Conservation (phyloP, 441 rosid genomes). For the Jatropha podagrica region DNA sequence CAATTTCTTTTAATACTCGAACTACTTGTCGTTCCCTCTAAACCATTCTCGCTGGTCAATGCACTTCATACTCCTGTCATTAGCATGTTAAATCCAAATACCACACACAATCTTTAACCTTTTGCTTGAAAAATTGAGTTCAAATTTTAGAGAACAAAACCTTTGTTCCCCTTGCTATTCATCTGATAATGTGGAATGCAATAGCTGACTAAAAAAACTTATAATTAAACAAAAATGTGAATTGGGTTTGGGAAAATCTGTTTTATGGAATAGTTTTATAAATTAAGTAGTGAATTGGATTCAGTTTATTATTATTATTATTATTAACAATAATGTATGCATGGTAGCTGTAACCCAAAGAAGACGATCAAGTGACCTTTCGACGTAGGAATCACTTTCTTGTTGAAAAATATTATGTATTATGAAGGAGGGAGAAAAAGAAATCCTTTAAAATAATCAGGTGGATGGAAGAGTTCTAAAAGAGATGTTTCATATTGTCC, state of each 20-base stretch:
- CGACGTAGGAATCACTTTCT: slow-evolving; percentile 1
- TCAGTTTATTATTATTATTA: too few species aligned
- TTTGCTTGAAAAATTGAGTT: neutral
- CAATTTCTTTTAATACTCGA: too few species aligned
- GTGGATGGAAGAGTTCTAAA: neutral
- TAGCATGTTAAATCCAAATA: too few species aligned
- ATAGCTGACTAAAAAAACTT: neutral
- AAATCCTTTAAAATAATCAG: neutral
- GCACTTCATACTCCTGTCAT: too few species aligned
- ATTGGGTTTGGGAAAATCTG: neutral
- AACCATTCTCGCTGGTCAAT: too few species aligned
- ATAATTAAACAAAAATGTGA: too few species aligned
- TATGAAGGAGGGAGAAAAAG: neutral
- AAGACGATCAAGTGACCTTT: neutral
- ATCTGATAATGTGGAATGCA: neutral
- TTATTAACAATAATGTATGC: neutral
- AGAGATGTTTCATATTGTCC: neutral
- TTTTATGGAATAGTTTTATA: neutral
- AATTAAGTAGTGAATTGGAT: too few species aligned
- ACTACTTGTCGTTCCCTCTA: too few species aligned
- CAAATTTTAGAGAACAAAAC: too few species aligned
- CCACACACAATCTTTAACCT: too few species aligned
- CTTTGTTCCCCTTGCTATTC: too few species aligned
- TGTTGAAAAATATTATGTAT: neutral
- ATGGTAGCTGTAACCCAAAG: slow-evolving; percentile 13